Base-by-base conservation (phyloP, 345 rosid genomes). In the Populus euphratica region DNA sequence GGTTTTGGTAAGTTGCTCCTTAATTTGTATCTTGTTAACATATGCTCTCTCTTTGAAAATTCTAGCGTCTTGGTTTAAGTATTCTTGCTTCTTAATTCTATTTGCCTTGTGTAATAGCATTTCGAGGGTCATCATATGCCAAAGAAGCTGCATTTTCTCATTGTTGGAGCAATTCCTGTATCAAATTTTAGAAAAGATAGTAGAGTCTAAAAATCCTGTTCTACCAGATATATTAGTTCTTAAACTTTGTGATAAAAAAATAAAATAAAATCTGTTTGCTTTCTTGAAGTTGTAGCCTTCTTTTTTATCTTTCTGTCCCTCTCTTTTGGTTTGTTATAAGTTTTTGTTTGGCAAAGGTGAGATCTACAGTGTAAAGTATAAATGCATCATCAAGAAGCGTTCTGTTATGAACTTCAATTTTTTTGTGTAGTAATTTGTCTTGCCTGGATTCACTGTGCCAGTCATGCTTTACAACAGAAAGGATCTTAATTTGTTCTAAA, bases 331-430 rank as follows among this genome's bases (percentile, higher is more conserved):
- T 25, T 16, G 27, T 50, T 76, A 9, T 3, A 35, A 62, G 11
- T 64, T 11, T 70, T 10, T 68, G 79, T 77, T 78, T 80, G 76
- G 69, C 73, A 67, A 71, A 79, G 77, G 73, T 69, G 69, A 77
- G 80, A 80, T 84, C 78, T 70, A 86, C 80, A 79, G 83, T 79
- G 52, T 70, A 80, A 81, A 81, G 85, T 73, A 43, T 49, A 33
- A 14, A 25, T 54, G 25, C 49, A 70, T 78, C 68, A 75, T 72
- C 74, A 71, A 65, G 47, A 69, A 66, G 52, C 75, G 68, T 61
- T 68, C 49, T 75, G 80, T 54, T 56, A 12, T 47, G 16, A 71
- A n/a, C 49, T 56, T 39, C 5, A 21, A 16, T 70, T 71, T 41
- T 41, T 74, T 23, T 33, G 50, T 70, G 21, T 44, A 21, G 36